Percentiles rank a stretch among this genome's conserved stretches.
These are phyloP conservation scores for Fusarium mangiferae DNA, from an alignment of 2,329 filamentous ascomycete species.

Conservation along the genomic window DNA sequence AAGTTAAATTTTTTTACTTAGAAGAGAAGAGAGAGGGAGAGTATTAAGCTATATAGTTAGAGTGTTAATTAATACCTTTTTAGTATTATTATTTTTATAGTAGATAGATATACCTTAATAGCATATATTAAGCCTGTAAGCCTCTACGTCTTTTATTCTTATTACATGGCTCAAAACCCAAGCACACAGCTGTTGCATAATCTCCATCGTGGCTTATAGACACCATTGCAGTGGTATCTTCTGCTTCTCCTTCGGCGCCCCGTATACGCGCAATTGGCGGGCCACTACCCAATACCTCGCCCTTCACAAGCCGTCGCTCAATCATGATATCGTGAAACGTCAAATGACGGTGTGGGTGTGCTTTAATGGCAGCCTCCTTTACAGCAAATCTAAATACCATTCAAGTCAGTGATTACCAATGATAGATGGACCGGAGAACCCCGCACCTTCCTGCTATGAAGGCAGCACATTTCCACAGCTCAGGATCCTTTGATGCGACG, in stretches of 20 bases:
- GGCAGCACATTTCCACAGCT: conserved; percentile 50
- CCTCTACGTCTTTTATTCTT: no score
- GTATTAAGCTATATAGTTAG: neutral
- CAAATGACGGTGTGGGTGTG: conserved; percentile 68
- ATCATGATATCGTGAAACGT: conserved; percentile 71
- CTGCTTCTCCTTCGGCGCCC: conserved; percentile 40
- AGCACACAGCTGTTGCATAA: conserved; percentile 78
- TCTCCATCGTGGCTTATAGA: conserved; percentile 91
- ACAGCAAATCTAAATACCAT: conserved; percentile 68
- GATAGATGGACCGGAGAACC: neutral
- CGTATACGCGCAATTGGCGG: conserved; percentile 59
- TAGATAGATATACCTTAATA: no score
- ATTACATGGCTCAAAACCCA: conserved; percentile 55
- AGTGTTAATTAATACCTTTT: neutral
- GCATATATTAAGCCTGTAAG: no score
- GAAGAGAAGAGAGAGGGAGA: no score
- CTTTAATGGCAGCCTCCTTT: conserved; percentile 81
- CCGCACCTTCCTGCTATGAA: conserved; percentile 52
- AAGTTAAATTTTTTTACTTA: no score
- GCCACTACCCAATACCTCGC: conserved; percentile 48
- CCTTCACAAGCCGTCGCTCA: conserved; percentile 42
- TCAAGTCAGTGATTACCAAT: conserved; percentile 5
- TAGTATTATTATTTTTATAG: neutral
- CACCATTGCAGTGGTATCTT: conserved; percentile 70
- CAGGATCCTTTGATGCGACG: conserved; percentile 22